phyloP scores from a whole-genome alignment of 73 alveolate species.

The Symbiodinium natans region DNA sequence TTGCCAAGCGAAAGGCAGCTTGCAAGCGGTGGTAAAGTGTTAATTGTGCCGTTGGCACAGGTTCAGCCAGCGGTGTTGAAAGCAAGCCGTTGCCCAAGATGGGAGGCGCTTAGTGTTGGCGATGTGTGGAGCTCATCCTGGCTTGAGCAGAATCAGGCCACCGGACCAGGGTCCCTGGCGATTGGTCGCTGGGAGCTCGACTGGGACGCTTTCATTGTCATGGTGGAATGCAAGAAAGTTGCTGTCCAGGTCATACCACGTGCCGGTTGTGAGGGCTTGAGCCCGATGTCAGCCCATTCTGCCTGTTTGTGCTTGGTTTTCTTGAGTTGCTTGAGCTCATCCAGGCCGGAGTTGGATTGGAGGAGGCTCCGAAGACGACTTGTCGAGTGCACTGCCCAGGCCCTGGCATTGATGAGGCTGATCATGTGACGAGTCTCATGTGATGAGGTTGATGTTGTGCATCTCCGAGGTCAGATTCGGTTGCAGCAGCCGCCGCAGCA shows the following conservation, averaged over 20 bases:
- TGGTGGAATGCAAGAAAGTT: too few relatives aligned
- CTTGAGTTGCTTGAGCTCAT: neutral
- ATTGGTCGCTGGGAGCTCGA: neutral
- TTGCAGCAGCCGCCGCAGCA: conserved; percentile 60
- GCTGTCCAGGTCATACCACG: neutral
- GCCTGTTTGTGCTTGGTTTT: neutral
- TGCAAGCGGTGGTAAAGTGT: too few relatives aligned
- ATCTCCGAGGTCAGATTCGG: conserved; percentile 38
- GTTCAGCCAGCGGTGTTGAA: neutral
- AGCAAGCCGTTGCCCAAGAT: neutral
- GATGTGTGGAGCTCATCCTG: too few relatives aligned
- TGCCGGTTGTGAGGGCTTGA: neutral
- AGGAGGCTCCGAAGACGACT: conserved; percentile 55
- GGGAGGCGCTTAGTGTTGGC: too few relatives aligned
- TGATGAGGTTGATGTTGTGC: too few relatives aligned
- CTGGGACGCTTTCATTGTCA: too few relatives aligned
- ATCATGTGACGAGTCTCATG: too few relatives aligned
- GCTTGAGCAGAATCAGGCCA: neutral
- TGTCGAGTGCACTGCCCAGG: conserved; percentile 13
- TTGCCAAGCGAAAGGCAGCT: neutral
- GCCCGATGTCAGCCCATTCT: neutral
- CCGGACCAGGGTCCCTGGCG: conserved; percentile 14
- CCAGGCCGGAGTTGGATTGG: conserved; percentile 50
- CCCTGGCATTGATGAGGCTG: too few relatives aligned
- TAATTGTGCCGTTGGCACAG: neutral